Percentiles rank a stretch among this genome's conserved stretches.
Conservation (phyloP, 495 filamentous ascomycete species). For the Copromyces sp. region DNA sequence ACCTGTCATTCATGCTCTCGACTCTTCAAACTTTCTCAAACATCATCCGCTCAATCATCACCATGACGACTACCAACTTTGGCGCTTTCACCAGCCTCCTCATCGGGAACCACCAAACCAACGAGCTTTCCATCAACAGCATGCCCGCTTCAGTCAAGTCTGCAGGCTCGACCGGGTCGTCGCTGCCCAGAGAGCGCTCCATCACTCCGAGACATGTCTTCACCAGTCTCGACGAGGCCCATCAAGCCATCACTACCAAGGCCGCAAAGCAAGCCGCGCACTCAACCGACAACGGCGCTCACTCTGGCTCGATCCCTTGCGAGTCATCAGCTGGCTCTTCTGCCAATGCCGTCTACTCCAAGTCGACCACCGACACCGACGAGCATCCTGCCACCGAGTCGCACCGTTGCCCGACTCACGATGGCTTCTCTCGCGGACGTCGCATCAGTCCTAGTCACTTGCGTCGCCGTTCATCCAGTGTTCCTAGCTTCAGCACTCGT, state of each 20-base stretch:
- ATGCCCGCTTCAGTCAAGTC: neutral
- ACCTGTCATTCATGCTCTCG: neutral
- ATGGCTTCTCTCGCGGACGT: constrained; percentile 3
- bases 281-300: neutral
- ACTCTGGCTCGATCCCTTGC: neutral
- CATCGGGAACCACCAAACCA: neutral
- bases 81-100: neutral
- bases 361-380: neutral
- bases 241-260: constrained; percentile 18
- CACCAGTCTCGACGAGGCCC: constrained; percentile 16
- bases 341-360: constrained; percentile 1
- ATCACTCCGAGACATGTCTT: constrained; percentile 16
- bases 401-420: neutral
- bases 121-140: neutral
- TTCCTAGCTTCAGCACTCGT: neutral
- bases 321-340: constrained; percentile 5
- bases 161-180: neutral
- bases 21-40: neutral
- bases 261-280: neutral
- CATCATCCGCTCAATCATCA: neutral
- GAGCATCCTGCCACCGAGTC: constrained; percentile 1
- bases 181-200: neutral
- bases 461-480: neutral
- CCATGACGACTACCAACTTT: neutral
- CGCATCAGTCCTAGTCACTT: constrained; percentile 3